These are phyloP conservation scores for Ogataea pignaliae DNA, from an alignment of 805 yeast genomes.

Conservation along the genomic window DNA sequence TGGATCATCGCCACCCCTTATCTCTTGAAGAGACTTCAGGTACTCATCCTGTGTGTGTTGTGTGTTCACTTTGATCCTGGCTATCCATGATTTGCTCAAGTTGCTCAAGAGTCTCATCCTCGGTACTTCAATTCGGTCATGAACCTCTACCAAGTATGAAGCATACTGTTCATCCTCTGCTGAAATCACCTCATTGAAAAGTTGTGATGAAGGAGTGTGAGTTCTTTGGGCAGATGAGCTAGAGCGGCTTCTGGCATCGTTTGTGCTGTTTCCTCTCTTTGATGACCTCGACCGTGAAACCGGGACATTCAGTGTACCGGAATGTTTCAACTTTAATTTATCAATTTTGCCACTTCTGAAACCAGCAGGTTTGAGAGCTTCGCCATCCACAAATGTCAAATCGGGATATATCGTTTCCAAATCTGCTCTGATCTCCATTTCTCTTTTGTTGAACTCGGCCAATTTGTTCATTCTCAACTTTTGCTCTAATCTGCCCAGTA, in stretches of 20 bases:
- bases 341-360: neutral
- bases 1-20: slow-evolving; percentile 23
- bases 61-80: slow-evolving; percentile 14
- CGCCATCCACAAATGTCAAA: slow-evolving; percentile 18
- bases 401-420: slow-evolving; percentile 32
- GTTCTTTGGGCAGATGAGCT: neutral
- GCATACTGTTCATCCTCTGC: slow-evolving; percentile 22
- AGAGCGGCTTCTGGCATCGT: neutral
- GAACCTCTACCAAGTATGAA: slow-evolving; percentile 18
- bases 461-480: slow-evolving; percentile 49
- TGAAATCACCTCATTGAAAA: slow-evolving; percentile 14
- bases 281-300: neutral
- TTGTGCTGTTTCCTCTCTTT: neutral
- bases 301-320: neutral
- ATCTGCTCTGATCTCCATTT: slow-evolving; percentile 10
- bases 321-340: neutral
- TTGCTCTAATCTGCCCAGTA: slow-evolving; percentile 67
- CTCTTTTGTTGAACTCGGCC: slow-evolving; percentile 20
- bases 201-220: slow-evolving; percentile 9
- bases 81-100: slow-evolving; percentile 30
- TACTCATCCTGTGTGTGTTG: slow-evolving; percentile 5
- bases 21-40: neutral
- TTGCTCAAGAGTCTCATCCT: slow-evolving; percentile 23
- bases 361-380: slow-evolving; percentile 11
- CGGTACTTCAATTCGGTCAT: slow-evolving; percentile 22